Percentiles rank a stretch among this genome's conserved stretches.
These are phyloP conservation scores for Fusarium circinatum DNA, from an alignment of 2,329 filamentous ascomycete species.

Conservation along the genomic window DNA sequence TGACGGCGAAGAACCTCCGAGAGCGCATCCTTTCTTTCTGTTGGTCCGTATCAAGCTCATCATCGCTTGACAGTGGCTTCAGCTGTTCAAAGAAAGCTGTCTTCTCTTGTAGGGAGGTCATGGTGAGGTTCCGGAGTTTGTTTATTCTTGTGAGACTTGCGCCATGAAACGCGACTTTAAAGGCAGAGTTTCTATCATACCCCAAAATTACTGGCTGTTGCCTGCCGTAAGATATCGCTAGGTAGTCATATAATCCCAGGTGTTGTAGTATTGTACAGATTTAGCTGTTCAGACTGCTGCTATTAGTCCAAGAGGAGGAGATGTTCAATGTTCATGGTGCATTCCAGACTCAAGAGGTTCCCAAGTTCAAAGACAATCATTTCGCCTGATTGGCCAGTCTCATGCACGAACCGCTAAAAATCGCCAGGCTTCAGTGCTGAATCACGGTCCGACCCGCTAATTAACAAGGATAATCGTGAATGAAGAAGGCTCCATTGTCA, in stretches of 20 bases:
- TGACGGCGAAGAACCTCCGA: conserved; percentile 44
- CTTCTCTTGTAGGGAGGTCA: conserved; percentile 54
- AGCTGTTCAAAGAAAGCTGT: conserved; percentile 58
- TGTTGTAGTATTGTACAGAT: neutral
- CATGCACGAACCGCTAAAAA: conserved; percentile 18
- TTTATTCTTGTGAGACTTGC: neutral
- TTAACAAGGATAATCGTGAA: neutral
- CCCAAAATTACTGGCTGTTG: neutral
- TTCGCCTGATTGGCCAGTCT: conserved; percentile 16
- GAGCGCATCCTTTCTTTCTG: conserved; percentile 47
- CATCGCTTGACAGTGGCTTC: conserved; percentile 48
- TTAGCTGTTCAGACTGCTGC: neutral
- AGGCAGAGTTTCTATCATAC: neutral
- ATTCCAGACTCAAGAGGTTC: neutral
- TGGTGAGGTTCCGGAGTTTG: conserved; percentile 15
- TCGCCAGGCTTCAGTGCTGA: conserved; percentile 36
- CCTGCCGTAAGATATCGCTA: neutral
- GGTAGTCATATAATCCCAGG: conserved; percentile 9
- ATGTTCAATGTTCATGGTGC: conserved; percentile 4
- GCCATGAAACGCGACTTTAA: conserved; percentile 2
- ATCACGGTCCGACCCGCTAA: conserved; percentile 16
- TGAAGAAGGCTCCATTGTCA: neutral
- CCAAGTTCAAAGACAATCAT: neutral
- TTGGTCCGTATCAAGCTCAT: conserved; percentile 46
- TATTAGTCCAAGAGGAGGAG: neutral